A percentile compares a stretch with the other conserved stretches of the same genome.
phyloP scores from a whole-genome alignment of 768 basidiomycete genomes.

The Clavulina sp. region DNA sequence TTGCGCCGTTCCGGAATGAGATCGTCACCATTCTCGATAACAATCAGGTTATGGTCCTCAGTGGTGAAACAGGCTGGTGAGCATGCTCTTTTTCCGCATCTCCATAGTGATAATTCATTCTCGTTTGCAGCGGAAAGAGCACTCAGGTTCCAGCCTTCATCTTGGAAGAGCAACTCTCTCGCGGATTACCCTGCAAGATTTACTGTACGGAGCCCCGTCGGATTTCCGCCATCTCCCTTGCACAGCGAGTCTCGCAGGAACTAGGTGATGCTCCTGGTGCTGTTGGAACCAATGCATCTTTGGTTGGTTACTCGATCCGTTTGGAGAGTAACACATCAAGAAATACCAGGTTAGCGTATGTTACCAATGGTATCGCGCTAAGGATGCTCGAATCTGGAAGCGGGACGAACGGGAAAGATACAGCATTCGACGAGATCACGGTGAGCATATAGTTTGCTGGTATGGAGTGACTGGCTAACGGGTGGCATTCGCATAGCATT shows the following conservation, averaged over 20 bases:
- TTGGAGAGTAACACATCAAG: slow-evolving; percentile 72
- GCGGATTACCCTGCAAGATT: slow-evolving; percentile 72
- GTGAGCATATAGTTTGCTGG: slow-evolving; percentile 24
- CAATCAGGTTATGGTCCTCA: slow-evolving; percentile 76
- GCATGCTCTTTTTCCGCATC: too few species aligned
- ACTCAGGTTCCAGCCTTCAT: slow-evolving; percentile 92
- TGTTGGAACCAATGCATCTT: slow-evolving; percentile 56
- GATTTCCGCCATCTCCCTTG: slow-evolving; percentile 90
- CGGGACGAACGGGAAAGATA: slow-evolving; percentile 48
- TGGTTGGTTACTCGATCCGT: slow-evolving; percentile 90
- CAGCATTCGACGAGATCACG: slow-evolving; percentile 88
- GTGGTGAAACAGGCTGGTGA: slow-evolving; percentile 63
- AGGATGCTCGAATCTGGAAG: slow-evolving; percentile 89
- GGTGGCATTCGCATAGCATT: slow-evolving; percentile 35
- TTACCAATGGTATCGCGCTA: slow-evolving; percentile 88
- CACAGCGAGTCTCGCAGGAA: slow-evolving; percentile 86
- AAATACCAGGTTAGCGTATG: slow-evolving; percentile 64
- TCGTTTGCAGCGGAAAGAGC: slow-evolving; percentile 66
- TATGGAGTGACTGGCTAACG: not conserved
- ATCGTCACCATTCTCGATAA: slow-evolving; percentile 53
- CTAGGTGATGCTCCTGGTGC: slow-evolving; percentile 68
- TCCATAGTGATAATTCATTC: too few species aligned
- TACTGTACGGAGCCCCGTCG: slow-evolving; percentile 90
- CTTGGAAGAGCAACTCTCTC: slow-evolving; percentile 70
- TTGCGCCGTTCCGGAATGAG: slow-evolving; percentile 59